A percentile compares a stretch with the other conserved stretches of the same genome.
Evolutionary conservation across 1,284 basidiomycete genomes (phyloP).

Genomic region (Leucoagaricus sp.): DNA sequence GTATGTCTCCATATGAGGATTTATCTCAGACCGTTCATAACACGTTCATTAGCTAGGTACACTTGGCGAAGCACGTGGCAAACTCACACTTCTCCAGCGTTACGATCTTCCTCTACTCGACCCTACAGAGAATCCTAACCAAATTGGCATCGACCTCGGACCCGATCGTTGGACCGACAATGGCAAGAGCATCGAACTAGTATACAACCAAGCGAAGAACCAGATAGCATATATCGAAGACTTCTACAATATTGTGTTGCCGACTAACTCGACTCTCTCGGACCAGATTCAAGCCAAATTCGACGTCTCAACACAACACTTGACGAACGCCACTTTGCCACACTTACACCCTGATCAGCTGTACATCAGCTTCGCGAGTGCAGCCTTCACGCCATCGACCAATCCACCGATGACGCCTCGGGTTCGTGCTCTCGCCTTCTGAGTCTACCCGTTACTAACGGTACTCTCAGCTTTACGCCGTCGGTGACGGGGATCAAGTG

Average conservation of each 20-base stretch:
- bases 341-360: conserved; percentile 38
- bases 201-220: conserved; percentile 36
- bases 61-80: conserved; percentile 46
- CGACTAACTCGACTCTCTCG: conserved; percentile 29
- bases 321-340: conserved; percentile 34
- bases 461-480: conserved; percentile 37
- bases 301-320: conserved; percentile 36
- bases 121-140: conserved; percentile 30
- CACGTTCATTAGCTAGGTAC: conserved; percentile 14
- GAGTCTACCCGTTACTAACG: neutral
- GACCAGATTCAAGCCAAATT: conserved; percentile 43
- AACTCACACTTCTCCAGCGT: conserved; percentile 45
- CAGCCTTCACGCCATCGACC: conserved; percentile 24
- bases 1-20: conserved; percentile 10
- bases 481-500: conserved; percentile 34
- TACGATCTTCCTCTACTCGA: conserved; percentile 38
- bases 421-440: conserved; percentile 16
- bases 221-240: conserved; percentile 46
- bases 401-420: conserved; percentile 23
- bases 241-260: conserved; percentile 39
- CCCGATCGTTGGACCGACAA: conserved; percentile 43
- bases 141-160: conserved; percentile 44
- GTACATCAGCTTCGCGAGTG: conserved; percentile 47
- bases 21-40: neutral
- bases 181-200: conserved; percentile 37